Evolutionary conservation across 1,284 basidiomycete species (phyloP), one percentile per base, ranked within the genome.

Genomic region (Apiotrichum domesticum): DNA sequence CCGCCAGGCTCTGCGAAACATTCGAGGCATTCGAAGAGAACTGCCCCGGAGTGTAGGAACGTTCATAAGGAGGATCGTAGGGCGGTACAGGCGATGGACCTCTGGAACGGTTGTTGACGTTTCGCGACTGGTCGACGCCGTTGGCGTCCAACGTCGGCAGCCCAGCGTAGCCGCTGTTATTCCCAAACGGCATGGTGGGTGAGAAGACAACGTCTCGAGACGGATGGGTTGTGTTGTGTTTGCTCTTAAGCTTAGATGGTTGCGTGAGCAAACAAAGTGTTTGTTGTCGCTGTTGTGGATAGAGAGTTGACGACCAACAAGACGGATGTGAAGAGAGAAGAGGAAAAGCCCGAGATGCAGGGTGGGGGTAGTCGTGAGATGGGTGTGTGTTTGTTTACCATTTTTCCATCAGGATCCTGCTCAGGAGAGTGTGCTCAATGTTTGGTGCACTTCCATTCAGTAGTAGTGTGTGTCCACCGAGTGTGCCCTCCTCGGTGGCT

Each of bases 11-110:
- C 46, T 54, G 52, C 6, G 52, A 48, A 3, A 47, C 40, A 48
- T 49, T 35, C 37, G 45, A 33, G 8, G 34, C 41, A 33, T 11
- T 15, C 39, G 42, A 45, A 15, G 42, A 37, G 51, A 29, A 21
- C 33, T 41, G 46, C 9, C 35, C 43, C 33, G 52, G 15, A 15
- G 39, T 8, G 52, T 40, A 29, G 32, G 52, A n/a, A 34, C 46
- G 21, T 33, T 47, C 35, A 14, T 29, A 34, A 5, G 54, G 35
- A 14, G 45, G 53, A 32, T 57, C 55, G 21, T 61, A 61, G 1
- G 57, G 60, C 3, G 60, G 60, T 21, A 56, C 60, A 29, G 60
- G 60, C 15, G 56, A 61, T 32, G 52, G 45, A 7, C 21, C 21
- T 3, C 32, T 8, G 6, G 45, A 46, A 3, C 45, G 3, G 45